Evolutionary conservation across 345 rosid genomes (phyloP).

Genomic region (Punica granatum): DNA sequence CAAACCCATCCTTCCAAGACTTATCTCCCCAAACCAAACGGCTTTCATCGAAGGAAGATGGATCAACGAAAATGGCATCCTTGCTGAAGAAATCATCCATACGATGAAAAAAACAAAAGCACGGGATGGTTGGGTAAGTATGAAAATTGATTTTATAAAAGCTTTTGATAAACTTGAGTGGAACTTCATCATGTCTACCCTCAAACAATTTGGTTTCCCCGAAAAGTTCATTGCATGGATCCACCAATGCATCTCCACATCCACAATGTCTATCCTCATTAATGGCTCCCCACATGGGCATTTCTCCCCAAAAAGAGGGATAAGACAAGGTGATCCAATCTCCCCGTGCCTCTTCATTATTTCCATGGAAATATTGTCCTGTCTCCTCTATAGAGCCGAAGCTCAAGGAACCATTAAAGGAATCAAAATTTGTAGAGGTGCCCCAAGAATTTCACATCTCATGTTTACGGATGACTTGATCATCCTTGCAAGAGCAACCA

Average conservation of each 20-base stretch:
- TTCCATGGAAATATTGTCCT: no score
- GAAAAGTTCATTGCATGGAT: no score
- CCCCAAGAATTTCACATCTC: not conserved
- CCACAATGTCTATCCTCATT: not conserved
- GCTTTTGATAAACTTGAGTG: not conserved
- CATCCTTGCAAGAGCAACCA: no score
- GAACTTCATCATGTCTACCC: not conserved
- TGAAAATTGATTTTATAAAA: no score
- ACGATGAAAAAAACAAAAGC: not conserved
- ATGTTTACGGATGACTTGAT: not conserved
- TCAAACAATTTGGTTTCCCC: no score
- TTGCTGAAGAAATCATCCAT: not conserved
- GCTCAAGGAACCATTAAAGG: accelerated
- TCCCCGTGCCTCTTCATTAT: no score
- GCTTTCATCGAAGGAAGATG: no score
- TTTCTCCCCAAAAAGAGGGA: no score
- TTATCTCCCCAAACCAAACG: not conserved
- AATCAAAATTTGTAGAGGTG: accelerated
- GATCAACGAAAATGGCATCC: no score
- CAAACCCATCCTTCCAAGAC: not conserved
- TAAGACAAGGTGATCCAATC: not conserved
- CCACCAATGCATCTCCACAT: no score
- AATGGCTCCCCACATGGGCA: accelerated
- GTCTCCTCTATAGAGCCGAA: no score
- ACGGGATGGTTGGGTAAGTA: not conserved